Percentiles rank a stretch among this genome's conserved stretches.
Evolutionary conservation across 371 early-diverging fungal species (phyloP).

Genomic region (Actinomortierella wolfii): DNA sequence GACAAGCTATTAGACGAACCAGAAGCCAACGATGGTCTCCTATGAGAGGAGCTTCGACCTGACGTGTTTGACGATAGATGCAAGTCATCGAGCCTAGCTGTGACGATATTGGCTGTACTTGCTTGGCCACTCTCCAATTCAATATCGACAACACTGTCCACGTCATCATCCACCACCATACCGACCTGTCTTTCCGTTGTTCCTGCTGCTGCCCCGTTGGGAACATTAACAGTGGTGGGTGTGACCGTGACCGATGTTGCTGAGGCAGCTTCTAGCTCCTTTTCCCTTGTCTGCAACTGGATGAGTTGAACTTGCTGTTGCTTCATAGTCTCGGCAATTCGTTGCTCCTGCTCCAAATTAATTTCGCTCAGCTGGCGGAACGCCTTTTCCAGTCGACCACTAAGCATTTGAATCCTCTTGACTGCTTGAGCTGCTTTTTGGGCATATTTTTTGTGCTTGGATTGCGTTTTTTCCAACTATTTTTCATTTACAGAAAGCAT

Average conservation of each 20-base stretch:
- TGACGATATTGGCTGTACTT: too few relatives aligned
- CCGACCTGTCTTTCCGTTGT: not conserved
- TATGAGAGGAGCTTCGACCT: too few relatives aligned
- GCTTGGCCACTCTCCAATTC: slow-evolving; percentile 5
- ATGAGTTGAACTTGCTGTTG: not conserved
- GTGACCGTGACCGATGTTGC: not conserved
- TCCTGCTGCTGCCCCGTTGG: not conserved
- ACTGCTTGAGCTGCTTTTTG: slow-evolving; percentile 20
- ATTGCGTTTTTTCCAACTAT: slow-evolving; percentile 28
- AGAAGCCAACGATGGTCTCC: too few relatives aligned
- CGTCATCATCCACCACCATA: too few relatives aligned
- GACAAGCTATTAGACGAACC: not conserved
- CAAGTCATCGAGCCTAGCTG: too few relatives aligned
- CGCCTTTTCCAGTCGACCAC: slow-evolving; percentile 21
- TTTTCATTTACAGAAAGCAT: not conserved
- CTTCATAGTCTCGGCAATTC: not conserved
- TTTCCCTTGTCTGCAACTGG: not conserved
- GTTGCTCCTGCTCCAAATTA: not conserved
- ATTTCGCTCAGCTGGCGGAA: slow-evolving; percentile 14
- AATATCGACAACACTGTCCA: too few relatives aligned
- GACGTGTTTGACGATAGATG: too few relatives aligned
- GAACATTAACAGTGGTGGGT: not conserved
- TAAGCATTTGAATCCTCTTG: slow-evolving; percentile 26
- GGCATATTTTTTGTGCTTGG: slow-evolving; percentile 32
- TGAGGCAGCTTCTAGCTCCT: not conserved